Evolutionary conservation across 2,329 filamentous ascomycete genomes (phyloP), one percentile per base, ranked within the genome.

Genomic region (Colletotrichum tofieldiae): DNA sequence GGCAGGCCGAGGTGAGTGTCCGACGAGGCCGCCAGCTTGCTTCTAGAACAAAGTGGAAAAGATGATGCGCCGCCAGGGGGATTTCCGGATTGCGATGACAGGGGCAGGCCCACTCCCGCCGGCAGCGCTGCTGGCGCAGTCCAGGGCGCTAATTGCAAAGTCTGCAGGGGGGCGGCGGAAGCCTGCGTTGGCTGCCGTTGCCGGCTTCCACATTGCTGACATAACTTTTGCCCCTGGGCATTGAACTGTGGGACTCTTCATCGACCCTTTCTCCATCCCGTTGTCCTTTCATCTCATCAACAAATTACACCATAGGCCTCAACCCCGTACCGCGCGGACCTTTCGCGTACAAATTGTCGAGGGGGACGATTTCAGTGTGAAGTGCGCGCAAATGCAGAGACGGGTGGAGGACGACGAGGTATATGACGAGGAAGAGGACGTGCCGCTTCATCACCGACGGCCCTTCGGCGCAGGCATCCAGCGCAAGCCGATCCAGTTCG

Each of bases 381-480:
- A 43, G 41, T 2, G n/a, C 5, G 54, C 65, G 5, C 45, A 55
- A 47, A 72, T 65, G 59, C 59, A 55, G 20, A 63, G 70, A 41
- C 37, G 26, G n/a, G 59, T 41, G 18, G 60, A 65, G 3, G 45
- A 60, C 3, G 67, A 76, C 26, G 73, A 78, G 3, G 70, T 76
- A 12, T 76, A 82, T 16, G 78, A 82, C 62, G 80, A 83, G 20
- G 80, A 83, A 26, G 83, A 87, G 60, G 84, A 88, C 41, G 77
- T 88, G 6, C 88, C 88, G 1, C 84, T 91, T 29, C 87, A 90
- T 61, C 83, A 83, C 72, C 85, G 85, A 74, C 84, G 84, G 59
- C 84, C 88, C 1, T 91, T 90, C 73, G 89, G 90, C 35, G 83
- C 86, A 11, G 89, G 89, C 73, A 78, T 91, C 63, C 86, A 87